Evolutionary conservation across 495 filamentous ascomycete genomes (phyloP), one percentile per base, ranked within the genome.

Genomic region (Corynascus novoguineensis): DNA sequence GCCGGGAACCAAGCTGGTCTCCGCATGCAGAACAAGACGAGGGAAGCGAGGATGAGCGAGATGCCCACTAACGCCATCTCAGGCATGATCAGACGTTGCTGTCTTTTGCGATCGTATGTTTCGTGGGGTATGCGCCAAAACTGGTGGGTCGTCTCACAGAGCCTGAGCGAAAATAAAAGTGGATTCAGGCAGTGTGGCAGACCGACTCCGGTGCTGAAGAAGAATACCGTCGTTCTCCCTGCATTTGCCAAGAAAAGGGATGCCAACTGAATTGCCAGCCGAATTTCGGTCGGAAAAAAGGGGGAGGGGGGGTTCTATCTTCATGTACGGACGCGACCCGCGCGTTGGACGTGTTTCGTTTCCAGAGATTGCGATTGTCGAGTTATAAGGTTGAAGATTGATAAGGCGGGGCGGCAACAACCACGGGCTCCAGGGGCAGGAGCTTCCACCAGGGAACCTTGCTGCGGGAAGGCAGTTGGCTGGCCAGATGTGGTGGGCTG

Each of bases 61-160:
- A 82, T 62, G 51, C 78, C 81, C 21, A 84, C 57, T 55, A 80
- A 66, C 62, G 71, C 75, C 79, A 81, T 82, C 29, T 61, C 61
- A 50, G 53, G 48, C 21, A 29, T 41, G 42, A 25, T 52, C 50
- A 35, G 53, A 27, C 45, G 59, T 22, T 60, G 50, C 45, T 27
- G 50, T 34, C 53, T 60, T 55, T 34, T 49, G 38, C 22, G 28
- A 52, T 68, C 55, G 59, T 59, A 64, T 57, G 64, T 44, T 63
- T 60, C 41, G 58, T 17, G 48, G 24, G 5, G 50, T 52, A 57
- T 54, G 32, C 21, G 32, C 48, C 24, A n/a, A 15, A n/a, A 12
- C 7, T 19, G 25, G 35, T 29, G 27, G 40, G 50, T 29, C 28
- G 40, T 37, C 22, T 37, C 25, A 4, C 11, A 41, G 32, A 21